Evolutionary conservation across 2,329 filamentous ascomycete genomes (phyloP).

Genomic region (Cercospora brassicicola): DNA sequence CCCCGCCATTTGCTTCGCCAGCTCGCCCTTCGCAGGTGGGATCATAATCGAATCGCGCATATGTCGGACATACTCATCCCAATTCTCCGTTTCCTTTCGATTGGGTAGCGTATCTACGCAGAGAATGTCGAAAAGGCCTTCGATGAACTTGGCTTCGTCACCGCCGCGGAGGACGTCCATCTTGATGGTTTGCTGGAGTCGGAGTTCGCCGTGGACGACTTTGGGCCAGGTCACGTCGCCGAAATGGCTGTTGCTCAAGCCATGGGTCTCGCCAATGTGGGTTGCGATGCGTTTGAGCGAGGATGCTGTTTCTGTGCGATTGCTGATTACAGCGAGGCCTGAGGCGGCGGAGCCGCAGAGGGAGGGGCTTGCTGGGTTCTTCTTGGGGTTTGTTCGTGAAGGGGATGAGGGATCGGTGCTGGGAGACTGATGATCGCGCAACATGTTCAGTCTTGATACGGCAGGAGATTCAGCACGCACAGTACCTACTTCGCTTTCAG

Average conservation of each 20-base stretch:
- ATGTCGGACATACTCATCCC: conserved; percentile 58
- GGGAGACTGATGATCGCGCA: conserved; percentile 14
- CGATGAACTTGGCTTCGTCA: conserved; percentile 52
- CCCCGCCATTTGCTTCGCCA: conserved; percentile 42
- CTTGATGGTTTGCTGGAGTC: conserved; percentile 53
- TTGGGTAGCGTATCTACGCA: conserved; percentile 57
- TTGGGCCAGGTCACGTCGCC: conserved; percentile 63
- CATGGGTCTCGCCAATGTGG: conserved; percentile 54
- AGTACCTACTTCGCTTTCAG: conserved; percentile 17
- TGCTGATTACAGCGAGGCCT: conserved; percentile 61
- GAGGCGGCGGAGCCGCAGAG: conserved; percentile 14
- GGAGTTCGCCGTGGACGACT: conserved; percentile 57
- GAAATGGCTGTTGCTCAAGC: conserved; percentile 62
- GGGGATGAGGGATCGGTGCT: neutral
- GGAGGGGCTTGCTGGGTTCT: conserved; percentile 12
- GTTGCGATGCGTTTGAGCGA: conserved; percentile 55
- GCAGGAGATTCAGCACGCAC: neutral
- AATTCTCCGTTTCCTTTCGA: conserved; percentile 50
- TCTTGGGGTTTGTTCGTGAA: neutral
- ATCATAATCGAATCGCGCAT: conserved; percentile 63
- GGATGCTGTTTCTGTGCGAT: conserved; percentile 56
- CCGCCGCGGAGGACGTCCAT: conserved; percentile 43
- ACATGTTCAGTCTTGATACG: conserved; percentile 12
- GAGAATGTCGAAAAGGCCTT: conserved; percentile 55
- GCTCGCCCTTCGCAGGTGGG: conserved; percentile 54